Evolutionary conservation across 2,329 filamentous ascomycete species (phyloP), one percentile per base, ranked within the genome.

Genomic region (Cordyceps tenuipes): DNA sequence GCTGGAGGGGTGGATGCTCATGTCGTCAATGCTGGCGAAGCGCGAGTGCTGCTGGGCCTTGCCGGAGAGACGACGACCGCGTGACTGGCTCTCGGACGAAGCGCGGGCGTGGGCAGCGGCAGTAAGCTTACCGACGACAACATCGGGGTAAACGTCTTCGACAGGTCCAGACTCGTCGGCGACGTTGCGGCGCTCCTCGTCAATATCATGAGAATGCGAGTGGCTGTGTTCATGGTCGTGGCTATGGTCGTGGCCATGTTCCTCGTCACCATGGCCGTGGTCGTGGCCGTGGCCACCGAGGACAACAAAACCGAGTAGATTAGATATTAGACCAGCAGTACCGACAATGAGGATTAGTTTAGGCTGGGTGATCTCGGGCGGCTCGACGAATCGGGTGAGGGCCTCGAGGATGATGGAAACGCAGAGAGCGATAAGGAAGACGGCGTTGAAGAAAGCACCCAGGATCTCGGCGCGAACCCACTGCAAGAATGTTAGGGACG

Each of bases 391-490:
- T 69, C 94, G 88, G 68, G 92, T 91, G 62, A 97, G 83, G 17
- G 94, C 94, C 75, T 99, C 94, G 68, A 99, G 86, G 69, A 97
- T 89, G 73, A 99, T 99, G 55, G 93, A 95, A 60, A 99, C 81
- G 76, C 94, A 99, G 9, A 99, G 83, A 8, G 94, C 94, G 69
- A 99, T 94, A 49, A 99, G 81, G 77, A 99, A 99, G 50, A 97
- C 93, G 66, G 94, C 94, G 69, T 99, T 99, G 76, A 97, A 90
- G 67, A 97, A 87, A 52, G 94, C 94, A 69, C 94, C 94, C 6
- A 99, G 82, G 12, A 96, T 97, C 79, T 99, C 94, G 41, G 94
- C 94, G 66, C 94, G 90, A 79, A 97, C 88, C 90, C 92, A 99
- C 89, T 93, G 67, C 9, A 34, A n/a, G 17, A 2, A 54, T 2